Percentiles rank a stretch among this genome's conserved stretches.
These are phyloP conservation scores for Wallacemonas sp. DNA, from an alignment of 208 protist species.

Conservation along the genomic window DNA sequence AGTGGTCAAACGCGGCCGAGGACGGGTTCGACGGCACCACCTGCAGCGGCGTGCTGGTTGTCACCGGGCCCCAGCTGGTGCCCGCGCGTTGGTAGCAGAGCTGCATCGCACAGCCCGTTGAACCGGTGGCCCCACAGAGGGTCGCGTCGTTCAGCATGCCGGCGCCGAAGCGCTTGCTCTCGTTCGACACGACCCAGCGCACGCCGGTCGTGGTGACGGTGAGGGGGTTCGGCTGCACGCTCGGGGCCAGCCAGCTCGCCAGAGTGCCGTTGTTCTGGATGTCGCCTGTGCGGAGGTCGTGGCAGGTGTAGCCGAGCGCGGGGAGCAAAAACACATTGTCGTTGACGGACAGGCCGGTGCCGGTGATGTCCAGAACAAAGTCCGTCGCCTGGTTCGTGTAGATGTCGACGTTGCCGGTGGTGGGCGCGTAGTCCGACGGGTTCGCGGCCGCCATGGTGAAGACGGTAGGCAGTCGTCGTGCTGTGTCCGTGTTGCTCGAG, in stretches of 20 bases:
- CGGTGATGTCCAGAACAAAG: slow-evolving; percentile 63
- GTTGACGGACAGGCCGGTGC: slow-evolving; percentile 42
- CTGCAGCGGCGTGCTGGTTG: slow-evolving; percentile 33
- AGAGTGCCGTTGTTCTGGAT: slow-evolving; percentile 60
- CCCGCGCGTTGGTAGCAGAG: slow-evolving; percentile 81
- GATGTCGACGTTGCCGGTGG: slow-evolving; percentile 31
- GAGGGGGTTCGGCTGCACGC: slow-evolving; percentile 56
- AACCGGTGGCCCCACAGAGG: slow-evolving; percentile 54
- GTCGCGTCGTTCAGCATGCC: slow-evolving; percentile 53
- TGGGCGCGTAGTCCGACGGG: slow-evolving; percentile 52
- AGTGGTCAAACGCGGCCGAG: slow-evolving; percentile 64
- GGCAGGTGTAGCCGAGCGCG: slow-evolving; percentile 72
- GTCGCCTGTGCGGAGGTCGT: slow-evolving; percentile 71
- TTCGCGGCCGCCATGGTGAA: slow-evolving; percentile 66
- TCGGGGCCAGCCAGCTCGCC: slow-evolving; percentile 63
- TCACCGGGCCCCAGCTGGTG: slow-evolving; percentile 78
- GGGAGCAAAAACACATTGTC: slow-evolving; percentile 81
- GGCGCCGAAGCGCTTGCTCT: slow-evolving; percentile 58
- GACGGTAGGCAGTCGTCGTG: slow-evolving; percentile 63
- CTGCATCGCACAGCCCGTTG: slow-evolving; percentile 60
- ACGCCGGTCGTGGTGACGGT: slow-evolving; percentile 43
- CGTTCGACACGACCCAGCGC: slow-evolving; percentile 71
- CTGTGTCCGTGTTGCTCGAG: slow-evolving; percentile 31
- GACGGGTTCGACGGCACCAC: slow-evolving; percentile 75
- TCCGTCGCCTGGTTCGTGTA: slow-evolving; percentile 77